These are phyloP conservation scores for Hypoxylon cercidicola DNA, from an alignment of 495 filamentous ascomycete species.

Conservation along the genomic window DNA sequence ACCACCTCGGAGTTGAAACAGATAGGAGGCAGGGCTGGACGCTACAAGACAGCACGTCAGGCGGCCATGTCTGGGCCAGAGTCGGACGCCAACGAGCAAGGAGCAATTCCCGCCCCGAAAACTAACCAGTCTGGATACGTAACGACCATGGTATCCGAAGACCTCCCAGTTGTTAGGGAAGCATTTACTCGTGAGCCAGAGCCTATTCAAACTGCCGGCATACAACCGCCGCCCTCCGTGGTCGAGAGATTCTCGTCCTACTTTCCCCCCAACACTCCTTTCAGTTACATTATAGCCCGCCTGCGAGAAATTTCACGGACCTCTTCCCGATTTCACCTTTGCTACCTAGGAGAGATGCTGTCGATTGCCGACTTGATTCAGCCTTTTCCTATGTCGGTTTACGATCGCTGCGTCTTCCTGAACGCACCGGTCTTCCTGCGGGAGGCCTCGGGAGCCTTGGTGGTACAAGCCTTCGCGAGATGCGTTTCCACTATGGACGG, in stretches of 20 bases:
- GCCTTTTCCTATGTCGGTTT: slow-evolving; percentile 68
- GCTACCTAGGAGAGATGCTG: slow-evolving; percentile 66
- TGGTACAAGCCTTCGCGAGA: slow-evolving; percentile 68
- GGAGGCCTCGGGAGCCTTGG: slow-evolving; percentile 48
- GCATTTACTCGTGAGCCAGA: slow-evolving; percentile 71
- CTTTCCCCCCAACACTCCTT: slow-evolving; percentile 79
- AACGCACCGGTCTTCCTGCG: slow-evolving; percentile 67
- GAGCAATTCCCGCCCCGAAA: slow-evolving; percentile 28
- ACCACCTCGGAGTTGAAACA: slow-evolving; percentile 87
- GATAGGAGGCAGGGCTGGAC: slow-evolving; percentile 92
- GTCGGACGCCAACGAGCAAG: slow-evolving; percentile 56
- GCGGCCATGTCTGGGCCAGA: slow-evolving; percentile 41
- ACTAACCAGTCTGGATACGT: slow-evolving; percentile 71
- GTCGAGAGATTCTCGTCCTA: slow-evolving; percentile 78
- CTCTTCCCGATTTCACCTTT: slow-evolving; percentile 77
- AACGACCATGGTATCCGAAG: slow-evolving; percentile 77
- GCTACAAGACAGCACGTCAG: slow-evolving; percentile 78
- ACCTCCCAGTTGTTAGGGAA: slow-evolving; percentile 69
- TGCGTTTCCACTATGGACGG: slow-evolving; percentile 72
- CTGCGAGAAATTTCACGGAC: slow-evolving; percentile 71
- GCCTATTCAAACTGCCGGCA: slow-evolving; percentile 76
- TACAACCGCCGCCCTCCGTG: slow-evolving; percentile 72
- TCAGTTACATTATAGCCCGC: slow-evolving; percentile 79
- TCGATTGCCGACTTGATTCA: slow-evolving; percentile 77
- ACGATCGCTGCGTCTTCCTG: slow-evolving; percentile 80